These are phyloP conservation scores for Croton laevigatus DNA, from an alignment of 441 rosid genomes.

Conservation along the genomic window DNA sequence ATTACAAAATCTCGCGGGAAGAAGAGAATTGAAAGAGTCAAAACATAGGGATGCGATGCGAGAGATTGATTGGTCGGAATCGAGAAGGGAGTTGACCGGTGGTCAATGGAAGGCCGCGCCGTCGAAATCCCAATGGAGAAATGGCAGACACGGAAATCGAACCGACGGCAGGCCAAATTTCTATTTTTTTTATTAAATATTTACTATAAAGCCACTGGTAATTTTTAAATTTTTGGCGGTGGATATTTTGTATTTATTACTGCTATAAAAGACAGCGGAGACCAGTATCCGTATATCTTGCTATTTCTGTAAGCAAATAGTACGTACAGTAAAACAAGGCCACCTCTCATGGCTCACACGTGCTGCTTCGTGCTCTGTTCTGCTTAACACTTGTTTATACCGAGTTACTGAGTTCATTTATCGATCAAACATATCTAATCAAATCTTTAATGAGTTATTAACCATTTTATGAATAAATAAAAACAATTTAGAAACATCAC, in stretches of 20 bases:
- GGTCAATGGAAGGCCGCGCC: constrained; percentile 39
- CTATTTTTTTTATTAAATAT: no score
- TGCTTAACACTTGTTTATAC: background rate
- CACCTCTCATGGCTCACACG: constrained; percentile 6
- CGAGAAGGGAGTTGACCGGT: constrained; percentile 23
- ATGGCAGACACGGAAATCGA: background rate
- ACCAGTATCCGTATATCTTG: no score
- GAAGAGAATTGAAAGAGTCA: background rate
- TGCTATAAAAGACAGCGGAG: no score
- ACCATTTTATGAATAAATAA: no score
- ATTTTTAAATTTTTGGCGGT: background rate
- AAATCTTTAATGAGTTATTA: no score
- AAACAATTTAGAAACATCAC: no score
- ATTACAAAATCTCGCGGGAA: background rate
- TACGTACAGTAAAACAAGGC: no score
- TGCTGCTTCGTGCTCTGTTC: constrained; percentile 16
- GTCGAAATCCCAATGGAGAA: constrained; percentile 23
- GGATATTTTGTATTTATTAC: background rate
- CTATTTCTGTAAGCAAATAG: no score
- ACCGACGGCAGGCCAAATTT: background rate
- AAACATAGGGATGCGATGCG: background rate
- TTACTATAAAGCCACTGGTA: no score
- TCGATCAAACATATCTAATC: no score
- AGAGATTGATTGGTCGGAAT: constrained; percentile 24
- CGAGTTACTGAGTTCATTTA: no score